These are phyloP conservation scores for Trichoderma reesei DNA, from an alignment of 495 filamentous ascomycete genomes.

Conservation along the genomic window DNA sequence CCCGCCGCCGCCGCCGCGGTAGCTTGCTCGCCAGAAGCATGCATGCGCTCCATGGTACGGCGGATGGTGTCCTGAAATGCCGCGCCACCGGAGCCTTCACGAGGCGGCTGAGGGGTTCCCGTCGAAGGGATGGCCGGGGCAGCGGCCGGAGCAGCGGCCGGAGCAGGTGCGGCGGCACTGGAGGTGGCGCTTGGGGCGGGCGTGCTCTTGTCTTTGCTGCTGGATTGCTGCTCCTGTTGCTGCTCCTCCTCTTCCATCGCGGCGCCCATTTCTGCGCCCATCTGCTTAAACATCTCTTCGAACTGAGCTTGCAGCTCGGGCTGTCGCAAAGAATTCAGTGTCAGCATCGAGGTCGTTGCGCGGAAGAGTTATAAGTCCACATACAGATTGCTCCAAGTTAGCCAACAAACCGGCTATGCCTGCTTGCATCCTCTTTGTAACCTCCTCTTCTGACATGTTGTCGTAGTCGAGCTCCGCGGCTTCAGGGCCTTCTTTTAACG, in stretches of 20 bases:
- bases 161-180: not conserved
- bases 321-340: conserved; percentile 32
- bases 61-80: conserved; percentile 86
- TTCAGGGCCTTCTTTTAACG: conserved; percentile 20
- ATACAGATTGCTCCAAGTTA: conserved; percentile 52
- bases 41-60: conserved; percentile 89
- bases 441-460: conserved; percentile 54
- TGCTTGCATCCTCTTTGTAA: conserved; percentile 71
- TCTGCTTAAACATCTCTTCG: conserved; percentile 72
- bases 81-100: conserved; percentile 16
- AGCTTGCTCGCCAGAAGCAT: conserved; percentile 70
- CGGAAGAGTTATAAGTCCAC: conserved; percentile 10
- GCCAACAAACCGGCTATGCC: conserved; percentile 80
- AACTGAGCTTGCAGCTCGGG: conserved; percentile 82
- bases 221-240: conserved; percentile 7
- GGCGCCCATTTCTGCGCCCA: conserved; percentile 44
- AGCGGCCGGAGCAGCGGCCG: not conserved
- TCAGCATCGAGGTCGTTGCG: conserved; percentile 10
- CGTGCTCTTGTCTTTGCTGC: not conserved
- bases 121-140: not conserved
- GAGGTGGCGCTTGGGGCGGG: not conserved
- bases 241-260: conserved; percentile 19
- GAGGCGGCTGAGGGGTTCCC: conserved; percentile 8
- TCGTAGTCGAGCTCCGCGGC: conserved; percentile 31
- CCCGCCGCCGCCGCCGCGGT: conserved; percentile 65